phyloP scores from a whole-genome alignment of 176 grass and related monocot genomes.

The Calamus simplicifolius region DNA sequence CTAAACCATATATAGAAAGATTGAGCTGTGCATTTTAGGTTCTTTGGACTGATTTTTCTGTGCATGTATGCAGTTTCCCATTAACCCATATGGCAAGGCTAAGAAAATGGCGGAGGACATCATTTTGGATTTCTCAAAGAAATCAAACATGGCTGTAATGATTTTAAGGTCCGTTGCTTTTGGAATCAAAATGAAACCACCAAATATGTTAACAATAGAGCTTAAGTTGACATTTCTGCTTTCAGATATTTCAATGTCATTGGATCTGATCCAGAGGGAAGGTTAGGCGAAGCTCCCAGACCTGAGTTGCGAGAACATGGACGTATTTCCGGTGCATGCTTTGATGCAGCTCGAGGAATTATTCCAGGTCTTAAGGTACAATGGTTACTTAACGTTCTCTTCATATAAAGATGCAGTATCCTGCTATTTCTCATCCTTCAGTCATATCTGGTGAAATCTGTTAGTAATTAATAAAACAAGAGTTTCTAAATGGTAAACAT shows the following conservation, averaged over 20 bases:
- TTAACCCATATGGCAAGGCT: constrained; percentile 92
- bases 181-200: too few relatives aligned
- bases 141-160: constrained; percentile 76
- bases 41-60: neutral
- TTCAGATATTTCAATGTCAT: constrained; percentile 95
- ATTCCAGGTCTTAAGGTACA: constrained; percentile 79
- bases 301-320: constrained; percentile 81
- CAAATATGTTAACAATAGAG: too few relatives aligned
- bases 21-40: too few relatives aligned
- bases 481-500: too few relatives aligned
- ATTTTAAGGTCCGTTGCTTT: constrained; percentile 49
- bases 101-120: constrained; percentile 99
- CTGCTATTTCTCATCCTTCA: too few relatives aligned
- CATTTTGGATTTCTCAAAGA: constrained; percentile 85
- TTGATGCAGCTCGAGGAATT: constrained; percentile 76
- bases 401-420: too few relatives aligned
- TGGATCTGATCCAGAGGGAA: constrained; percentile 84
- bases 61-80: constrained; percentile 49
- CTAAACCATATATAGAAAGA: too few relatives aligned
- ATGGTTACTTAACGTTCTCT: neutral
- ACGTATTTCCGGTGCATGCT: constrained; percentile 87
- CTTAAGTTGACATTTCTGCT: neutral
- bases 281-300: constrained; percentile 73
- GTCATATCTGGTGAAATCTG: too few relatives aligned
- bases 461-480: too few relatives aligned